These are phyloP conservation scores for Thermoascus crustaceus DNA, from an alignment of 2,329 filamentous ascomycete genomes.

Conservation along the genomic window DNA sequence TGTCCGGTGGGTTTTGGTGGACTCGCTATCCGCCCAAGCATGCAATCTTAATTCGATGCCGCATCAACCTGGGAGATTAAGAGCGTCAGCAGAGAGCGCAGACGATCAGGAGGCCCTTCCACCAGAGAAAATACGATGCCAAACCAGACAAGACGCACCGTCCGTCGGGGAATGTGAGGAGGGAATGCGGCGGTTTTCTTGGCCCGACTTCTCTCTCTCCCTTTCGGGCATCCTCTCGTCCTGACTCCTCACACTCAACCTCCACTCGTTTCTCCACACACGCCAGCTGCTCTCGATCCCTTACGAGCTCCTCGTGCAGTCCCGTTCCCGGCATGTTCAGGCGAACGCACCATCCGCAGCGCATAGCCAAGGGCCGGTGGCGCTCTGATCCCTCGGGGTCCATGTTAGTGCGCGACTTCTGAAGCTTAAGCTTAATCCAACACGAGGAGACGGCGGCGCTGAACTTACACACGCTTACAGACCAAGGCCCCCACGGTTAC, in stretches of 20 bases:
- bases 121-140: background rate
- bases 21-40: background rate
- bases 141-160: no score
- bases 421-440: slow-evolving; percentile 40
- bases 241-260: background rate
- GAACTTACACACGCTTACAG: slow-evolving; percentile 1
- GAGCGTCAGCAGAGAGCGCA: background rate
- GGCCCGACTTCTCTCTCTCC: background rate
- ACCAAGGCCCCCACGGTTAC: slow-evolving; percentile 3
- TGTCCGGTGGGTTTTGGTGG: background rate
- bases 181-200: background rate
- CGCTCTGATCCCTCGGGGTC: slow-evolving; percentile 25
- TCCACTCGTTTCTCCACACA: background rate
- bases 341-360: slow-evolving; percentile 1
- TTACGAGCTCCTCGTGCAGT: slow-evolving; percentile 2
- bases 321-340: slow-evolving; percentile 13
- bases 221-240: background rate
- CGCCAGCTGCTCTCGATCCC: no score
- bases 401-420: slow-evolving; percentile 27
- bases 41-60: slow-evolving; percentile 2
- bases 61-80: background rate
- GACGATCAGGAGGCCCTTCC: background rate
- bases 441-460: slow-evolving; percentile 22
- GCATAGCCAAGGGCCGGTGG: slow-evolving; percentile 15
- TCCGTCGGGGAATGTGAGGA: no score